Evolutionary conservation across 495 filamentous ascomycete species (phyloP).

Genomic region (Neurospora pannonica): DNA sequence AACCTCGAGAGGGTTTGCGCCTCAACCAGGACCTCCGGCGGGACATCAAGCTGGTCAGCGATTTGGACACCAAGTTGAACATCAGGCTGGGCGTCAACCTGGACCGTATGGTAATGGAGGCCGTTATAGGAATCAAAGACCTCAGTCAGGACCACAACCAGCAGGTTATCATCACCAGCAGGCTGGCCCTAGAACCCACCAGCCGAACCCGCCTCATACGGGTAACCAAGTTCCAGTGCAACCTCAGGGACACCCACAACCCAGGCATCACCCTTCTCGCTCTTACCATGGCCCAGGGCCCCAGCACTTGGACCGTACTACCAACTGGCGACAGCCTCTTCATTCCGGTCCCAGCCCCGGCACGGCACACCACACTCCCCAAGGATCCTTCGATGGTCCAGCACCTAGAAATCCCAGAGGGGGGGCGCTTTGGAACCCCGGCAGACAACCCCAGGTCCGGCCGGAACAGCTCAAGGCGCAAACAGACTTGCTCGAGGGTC

Average conservation of each 20-base stretch:
- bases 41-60: not conserved
- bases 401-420: slow-evolving; percentile 6
- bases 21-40: not conserved
- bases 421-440: slow-evolving; percentile 7
- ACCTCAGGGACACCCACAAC: not conserved
- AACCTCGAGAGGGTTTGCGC: not conserved
- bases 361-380: not conserved
- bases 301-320: slow-evolving; percentile 2
- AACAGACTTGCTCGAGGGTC: slow-evolving; percentile 32
- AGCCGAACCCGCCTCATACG: not conserved
- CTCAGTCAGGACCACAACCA: slow-evolving; percentile 8
- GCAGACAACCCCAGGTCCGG: slow-evolving; percentile 7
- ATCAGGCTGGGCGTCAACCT: not conserved
- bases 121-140: slow-evolving; percentile 10
- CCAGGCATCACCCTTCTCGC: slow-evolving; percentile 21
- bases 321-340: slow-evolving; percentile 13
- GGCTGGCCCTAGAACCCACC: not conserved
- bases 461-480: slow-evolving; percentile 35
- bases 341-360: slow-evolving; percentile 5
- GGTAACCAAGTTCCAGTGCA: not conserved
- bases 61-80: not conserved
- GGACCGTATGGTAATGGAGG: slow-evolving; percentile 4
- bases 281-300: slow-evolving; percentile 19
- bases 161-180: not conserved
- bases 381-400: slow-evolving; percentile 5